Evolutionary conservation across 1,284 basidiomycete genomes (phyloP), one percentile per base, ranked within the genome.

Genomic region (Xerocomus nothofagi): DNA sequence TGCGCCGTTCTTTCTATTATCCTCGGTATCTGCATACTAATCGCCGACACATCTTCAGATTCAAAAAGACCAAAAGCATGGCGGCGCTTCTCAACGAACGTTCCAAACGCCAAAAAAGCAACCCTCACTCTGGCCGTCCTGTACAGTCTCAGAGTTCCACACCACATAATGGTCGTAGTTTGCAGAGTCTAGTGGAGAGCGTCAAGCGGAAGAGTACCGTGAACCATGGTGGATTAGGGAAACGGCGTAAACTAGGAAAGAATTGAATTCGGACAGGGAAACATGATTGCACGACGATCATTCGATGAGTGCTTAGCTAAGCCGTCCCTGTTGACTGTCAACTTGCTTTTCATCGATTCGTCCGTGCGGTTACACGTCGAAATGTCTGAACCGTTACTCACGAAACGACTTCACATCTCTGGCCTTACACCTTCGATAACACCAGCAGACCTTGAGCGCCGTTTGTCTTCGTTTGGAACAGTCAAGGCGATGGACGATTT

Each of bases 1-100:
- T 95, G 63, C 58, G 91, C 77, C 3, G 1, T 48, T n/a, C 46
- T 17, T 17, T 23, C 15, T 18, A 5, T 14, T 3, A 6, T n/a
- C 18, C 20, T 29, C 7, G 4, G 8, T 7, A 23, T 24, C 26
- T 39, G 31, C 18, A 14, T 6, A 9, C 14, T 44, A 5, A 58
- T 9, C n/a, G 27, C 23, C 14, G 33, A 24, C 9, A 29, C 17
- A 29, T 17, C 24, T 50, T 17, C 61, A 95, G 92, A 52, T 96
- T 88, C 76, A 91, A 88, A 68, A 92, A 90, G 73, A 93, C 93
- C 2, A 88, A 88, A 69, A 84, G 84, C 47, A 98, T 97, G 93
- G 66, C 81, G 14, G 84, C 85, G 3, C 74, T 98, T 8, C 73
- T 98, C 36, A 78, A 84, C 17, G 91, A 88, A 58, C 79, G 88